These are phyloP conservation scores for Dictyostelium firmibasis DNA, from an alignment of 78 protist species.

Conservation along the genomic window DNA sequence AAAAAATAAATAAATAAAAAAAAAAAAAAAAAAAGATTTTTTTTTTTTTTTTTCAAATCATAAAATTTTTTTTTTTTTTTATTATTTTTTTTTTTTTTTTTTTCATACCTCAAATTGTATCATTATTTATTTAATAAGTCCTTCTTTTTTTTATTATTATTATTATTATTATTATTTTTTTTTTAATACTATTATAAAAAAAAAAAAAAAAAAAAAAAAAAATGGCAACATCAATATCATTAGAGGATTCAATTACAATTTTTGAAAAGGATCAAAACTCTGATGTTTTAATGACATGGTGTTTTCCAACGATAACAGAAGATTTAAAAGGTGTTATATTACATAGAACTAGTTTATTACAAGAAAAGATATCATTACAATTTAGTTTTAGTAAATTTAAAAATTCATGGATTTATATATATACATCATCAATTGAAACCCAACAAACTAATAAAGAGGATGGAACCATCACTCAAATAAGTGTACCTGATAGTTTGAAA, in stretches of 20 bases:
- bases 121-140: neutral
- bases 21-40: neutral
- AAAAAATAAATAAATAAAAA: neutral
- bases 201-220: neutral
- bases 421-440: neutral
- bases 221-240: slow-evolving; percentile 34
- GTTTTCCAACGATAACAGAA: slow-evolving; percentile 40
- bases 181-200: neutral
- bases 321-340: slow-evolving; percentile 27
- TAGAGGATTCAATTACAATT: slow-evolving; percentile 49
- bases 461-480: neutral
- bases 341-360: slow-evolving; percentile 32
- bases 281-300: slow-evolving; percentile 71
- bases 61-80: neutral
- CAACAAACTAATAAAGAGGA: neutral
- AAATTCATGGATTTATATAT: slow-evolving; percentile 69
- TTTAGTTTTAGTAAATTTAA: slow-evolving; percentile 66
- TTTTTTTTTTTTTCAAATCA: neutral
- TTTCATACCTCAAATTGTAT: no score
- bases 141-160: neutral
- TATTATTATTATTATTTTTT: neutral
- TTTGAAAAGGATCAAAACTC: slow-evolving; percentile 62
- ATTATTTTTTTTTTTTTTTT: neutral
- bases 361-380: slow-evolving; percentile 36
- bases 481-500: slow-evolving; percentile 31